phyloP scores from a whole-genome alignment of 2,329 filamentous ascomycete species.

The Phyllachora maydis region DNA sequence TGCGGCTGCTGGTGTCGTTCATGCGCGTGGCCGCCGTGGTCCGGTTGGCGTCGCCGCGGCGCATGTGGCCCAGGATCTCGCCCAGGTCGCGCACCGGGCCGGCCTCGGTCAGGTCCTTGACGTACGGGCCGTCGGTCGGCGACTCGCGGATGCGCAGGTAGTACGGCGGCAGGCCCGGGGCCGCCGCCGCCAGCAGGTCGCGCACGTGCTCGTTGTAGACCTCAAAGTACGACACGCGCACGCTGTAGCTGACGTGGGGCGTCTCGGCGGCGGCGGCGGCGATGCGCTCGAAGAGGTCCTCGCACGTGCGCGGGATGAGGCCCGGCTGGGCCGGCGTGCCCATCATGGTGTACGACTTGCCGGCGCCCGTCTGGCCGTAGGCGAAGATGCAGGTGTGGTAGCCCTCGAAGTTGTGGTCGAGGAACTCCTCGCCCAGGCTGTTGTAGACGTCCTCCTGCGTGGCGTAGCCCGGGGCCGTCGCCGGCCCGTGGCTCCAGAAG shows the following conservation, averaged over 20 bases:
- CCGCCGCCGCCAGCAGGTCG: conserved; percentile 64
- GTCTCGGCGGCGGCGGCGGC: conserved; percentile 56
- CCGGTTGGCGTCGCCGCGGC: conserved; percentile 66
- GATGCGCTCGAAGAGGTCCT: conserved; percentile 89
- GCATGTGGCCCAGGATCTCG: conserved; percentile 84
- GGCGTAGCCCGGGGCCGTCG: conserved; percentile 62
- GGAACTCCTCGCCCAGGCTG: conserved; percentile 81
- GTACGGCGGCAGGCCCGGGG: conserved; percentile 54
- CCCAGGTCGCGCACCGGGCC: conserved; percentile 71
- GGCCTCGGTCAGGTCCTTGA: conserved; percentile 88
- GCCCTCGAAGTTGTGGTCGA: conserved; percentile 98
- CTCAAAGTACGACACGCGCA: conserved; percentile 95
- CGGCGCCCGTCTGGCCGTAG: conserved; percentile 92
- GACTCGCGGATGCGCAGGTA: conserved; percentile 97
- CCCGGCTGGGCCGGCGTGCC: conserved; percentile 69
- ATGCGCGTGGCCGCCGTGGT: conserved; percentile 93
- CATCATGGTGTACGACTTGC: conserved; percentile 99
- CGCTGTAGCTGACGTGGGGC: conserved; percentile 87
- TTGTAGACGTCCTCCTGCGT: conserved; percentile 89
- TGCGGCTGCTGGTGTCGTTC: conserved; percentile 95
- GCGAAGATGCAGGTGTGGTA: conserved; percentile 99
- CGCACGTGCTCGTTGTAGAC: conserved; percentile 99
- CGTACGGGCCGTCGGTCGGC: conserved; percentile 84
- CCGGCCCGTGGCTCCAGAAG: conserved; percentile 80
- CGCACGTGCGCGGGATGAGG: conserved; percentile 84